Evolutionary conservation across 257 asterid genomes (phyloP).

Genomic region (Solanum megistacrolobum): DNA sequence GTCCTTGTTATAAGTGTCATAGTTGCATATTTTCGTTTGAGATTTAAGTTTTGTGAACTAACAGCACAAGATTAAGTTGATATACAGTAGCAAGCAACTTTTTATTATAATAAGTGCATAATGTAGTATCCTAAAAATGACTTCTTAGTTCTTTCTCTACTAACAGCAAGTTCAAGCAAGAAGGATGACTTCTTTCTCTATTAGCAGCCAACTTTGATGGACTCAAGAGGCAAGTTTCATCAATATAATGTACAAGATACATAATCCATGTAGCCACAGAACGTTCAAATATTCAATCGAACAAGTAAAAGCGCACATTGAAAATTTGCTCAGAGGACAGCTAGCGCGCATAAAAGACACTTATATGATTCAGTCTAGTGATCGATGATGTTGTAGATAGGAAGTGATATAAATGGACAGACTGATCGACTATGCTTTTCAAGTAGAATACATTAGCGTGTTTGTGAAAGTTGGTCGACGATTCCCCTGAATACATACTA

Average conservation of each 20-base stretch:
- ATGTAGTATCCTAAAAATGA: not conserved
- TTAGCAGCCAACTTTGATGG: not conserved
- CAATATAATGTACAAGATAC: not conserved
- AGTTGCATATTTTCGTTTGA: not conserved
- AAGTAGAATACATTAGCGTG: not conserved
- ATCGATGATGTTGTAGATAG: not conserved
- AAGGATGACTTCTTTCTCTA: not conserved
- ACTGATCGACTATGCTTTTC: not conserved
- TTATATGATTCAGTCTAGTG: not conserved
- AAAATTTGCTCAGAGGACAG: not conserved
- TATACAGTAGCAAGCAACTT: not conserved
- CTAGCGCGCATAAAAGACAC: not conserved
- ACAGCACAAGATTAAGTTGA: not conserved
- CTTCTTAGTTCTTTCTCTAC: not conserved
- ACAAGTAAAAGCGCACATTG: not conserved
- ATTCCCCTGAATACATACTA: not conserved
- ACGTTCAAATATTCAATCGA: not conserved
- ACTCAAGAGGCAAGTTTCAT: not conserved
- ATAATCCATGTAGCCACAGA: not conserved
- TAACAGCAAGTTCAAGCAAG: not conserved
- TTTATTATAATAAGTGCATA: not conserved
- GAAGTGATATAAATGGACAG: not conserved
- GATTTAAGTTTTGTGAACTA: too few species aligned
- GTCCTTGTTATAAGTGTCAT: not conserved
- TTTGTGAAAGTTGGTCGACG: not conserved